Base-by-base conservation (phyloP, 441 rosid species). In the Capsella rubella region DNA sequence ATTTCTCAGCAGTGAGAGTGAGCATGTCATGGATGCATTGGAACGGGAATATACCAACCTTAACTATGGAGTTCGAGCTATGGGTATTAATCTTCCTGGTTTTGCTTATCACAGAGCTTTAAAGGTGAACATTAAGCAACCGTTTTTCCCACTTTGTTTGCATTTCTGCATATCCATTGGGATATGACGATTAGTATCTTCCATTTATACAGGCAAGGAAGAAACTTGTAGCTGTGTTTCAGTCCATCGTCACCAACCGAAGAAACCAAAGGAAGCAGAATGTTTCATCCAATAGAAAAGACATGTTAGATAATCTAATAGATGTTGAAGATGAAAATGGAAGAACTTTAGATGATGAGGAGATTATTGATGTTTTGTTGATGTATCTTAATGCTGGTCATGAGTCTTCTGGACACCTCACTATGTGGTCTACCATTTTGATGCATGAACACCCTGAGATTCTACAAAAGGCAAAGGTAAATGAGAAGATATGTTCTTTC, bases 301-400 rank as follows among this genome's bases (percentile, higher is more conserved):
- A 95, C 79, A 92, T 95, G 96, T 42, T 92, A 88, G 97, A 95
- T 65, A 80, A 83, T 73, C 79, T 95, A 2, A 64, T 95, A 43
- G 87, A 82, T 60, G 89, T 77, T 37, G 75, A 85, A 64, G 97
- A 92, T 72, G 97, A 89, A 70, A 82, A 87, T 2, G 90, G 95
- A 40, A 79, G 83, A 75, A 81, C 68, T 75, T 77, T 95, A 70
- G 82, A 74, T 0, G 86, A 92, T 0, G 87, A 92, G 61, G 97
- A 95, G 37, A 88, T 92, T 73, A 87, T 90, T 15, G 97, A 95
- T 63, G 55, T 94, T 29, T 58, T 90, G 62, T 11, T 95, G 34
- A 92, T 90, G 97, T 94, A 94, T 77, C 79, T 94, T 60, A 92
- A 92, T 80, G 97, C 94, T 0, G 97, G 97, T 65, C 97, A 95